Conservation (phyloP, 352 stramenopile species). For the Thalassiosira mediterranea region DNA sequence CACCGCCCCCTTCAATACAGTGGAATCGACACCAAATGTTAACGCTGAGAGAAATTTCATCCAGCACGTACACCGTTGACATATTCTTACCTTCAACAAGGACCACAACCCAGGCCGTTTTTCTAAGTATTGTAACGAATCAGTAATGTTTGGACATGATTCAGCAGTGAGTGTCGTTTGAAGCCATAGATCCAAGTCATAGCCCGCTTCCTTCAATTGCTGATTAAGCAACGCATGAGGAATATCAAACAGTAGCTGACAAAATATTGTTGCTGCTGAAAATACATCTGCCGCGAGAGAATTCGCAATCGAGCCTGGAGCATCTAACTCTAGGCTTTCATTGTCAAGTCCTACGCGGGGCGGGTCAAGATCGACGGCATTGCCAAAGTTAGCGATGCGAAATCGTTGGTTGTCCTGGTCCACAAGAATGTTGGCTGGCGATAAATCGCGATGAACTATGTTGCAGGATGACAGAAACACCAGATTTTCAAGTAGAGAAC, state of each 20-base stretch:
- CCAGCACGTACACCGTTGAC: too few relatives aligned
- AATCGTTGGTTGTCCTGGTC: conserved; percentile 38
- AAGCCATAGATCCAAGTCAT: conserved; percentile 77
- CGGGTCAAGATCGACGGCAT: conserved; percentile 72
- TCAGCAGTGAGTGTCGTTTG: conserved; percentile 51
- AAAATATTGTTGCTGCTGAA: conserved; percentile 64
- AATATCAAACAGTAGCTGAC: conserved; percentile 75
- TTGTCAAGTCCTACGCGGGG: conserved; percentile 63
- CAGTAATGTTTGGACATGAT: conserved; percentile 52
- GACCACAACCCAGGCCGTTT: conserved; percentile 68
- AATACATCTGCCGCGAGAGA: conserved; percentile 68
- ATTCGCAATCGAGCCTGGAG: conserved; percentile 46
- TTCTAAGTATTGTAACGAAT: conserved; percentile 67
- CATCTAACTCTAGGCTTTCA: conserved; percentile 44
- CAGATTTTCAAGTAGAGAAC: conserved; percentile 56
- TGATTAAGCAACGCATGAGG: conserved; percentile 64
- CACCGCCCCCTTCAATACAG: conserved; percentile 52
- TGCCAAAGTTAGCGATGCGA: conserved; percentile 75
- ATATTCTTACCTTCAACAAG: conserved; percentile 61
- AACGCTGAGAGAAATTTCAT: too few relatives aligned
- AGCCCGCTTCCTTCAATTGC: conserved; percentile 65
- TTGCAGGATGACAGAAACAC: conserved; percentile 59
- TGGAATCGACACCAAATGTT: too few relatives aligned
- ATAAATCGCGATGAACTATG: conserved; percentile 72
- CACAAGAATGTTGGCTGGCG: conserved; percentile 62